These are phyloP conservation scores for Cylindrotheca fusiformis DNA, from an alignment of 108 stramenopile genomes.

Conservation along the genomic window DNA sequence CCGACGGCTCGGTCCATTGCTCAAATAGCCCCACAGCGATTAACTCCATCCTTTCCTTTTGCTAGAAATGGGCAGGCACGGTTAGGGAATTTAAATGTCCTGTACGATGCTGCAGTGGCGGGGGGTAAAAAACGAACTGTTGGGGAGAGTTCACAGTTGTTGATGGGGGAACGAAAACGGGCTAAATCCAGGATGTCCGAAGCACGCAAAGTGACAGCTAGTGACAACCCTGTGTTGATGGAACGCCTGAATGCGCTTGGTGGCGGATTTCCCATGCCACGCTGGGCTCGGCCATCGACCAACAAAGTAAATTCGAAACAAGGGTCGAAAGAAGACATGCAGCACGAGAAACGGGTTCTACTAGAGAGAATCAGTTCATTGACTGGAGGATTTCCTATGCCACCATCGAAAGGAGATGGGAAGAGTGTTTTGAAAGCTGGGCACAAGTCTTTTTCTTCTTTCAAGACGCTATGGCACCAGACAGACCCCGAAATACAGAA, in stretches of 20 bases:
- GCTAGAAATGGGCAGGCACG: too few relatives aligned
- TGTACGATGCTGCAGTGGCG: too few relatives aligned
- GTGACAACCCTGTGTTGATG: neutral
- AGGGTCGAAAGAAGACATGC: neutral
- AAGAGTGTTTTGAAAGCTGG: neutral
- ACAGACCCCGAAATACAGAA: neutral
- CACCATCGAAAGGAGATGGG: neutral
- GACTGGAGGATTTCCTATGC: neutral
- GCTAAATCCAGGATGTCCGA: too few relatives aligned
- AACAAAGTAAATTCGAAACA: neutral
- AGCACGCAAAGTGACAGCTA: too few relatives aligned
- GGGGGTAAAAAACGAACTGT: too few relatives aligned
- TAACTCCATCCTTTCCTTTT: too few relatives aligned
- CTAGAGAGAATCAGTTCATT: neutral
- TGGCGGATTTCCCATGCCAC: neutral
- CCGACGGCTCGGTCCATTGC: too few relatives aligned
- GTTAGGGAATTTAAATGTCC: too few relatives aligned
- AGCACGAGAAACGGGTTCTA: neutral
- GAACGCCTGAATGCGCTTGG: neutral
- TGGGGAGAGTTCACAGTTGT: too few relatives aligned
- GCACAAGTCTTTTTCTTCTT: neutral
- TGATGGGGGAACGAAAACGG: too few relatives aligned
- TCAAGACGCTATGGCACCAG: neutral
- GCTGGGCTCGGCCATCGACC: neutral
- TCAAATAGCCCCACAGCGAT: too few relatives aligned